Evolutionary conservation across 306 rosid species (phyloP), one percentile per base, ranked within the genome.

Genomic region (Oemleria cerasiformis): DNA sequence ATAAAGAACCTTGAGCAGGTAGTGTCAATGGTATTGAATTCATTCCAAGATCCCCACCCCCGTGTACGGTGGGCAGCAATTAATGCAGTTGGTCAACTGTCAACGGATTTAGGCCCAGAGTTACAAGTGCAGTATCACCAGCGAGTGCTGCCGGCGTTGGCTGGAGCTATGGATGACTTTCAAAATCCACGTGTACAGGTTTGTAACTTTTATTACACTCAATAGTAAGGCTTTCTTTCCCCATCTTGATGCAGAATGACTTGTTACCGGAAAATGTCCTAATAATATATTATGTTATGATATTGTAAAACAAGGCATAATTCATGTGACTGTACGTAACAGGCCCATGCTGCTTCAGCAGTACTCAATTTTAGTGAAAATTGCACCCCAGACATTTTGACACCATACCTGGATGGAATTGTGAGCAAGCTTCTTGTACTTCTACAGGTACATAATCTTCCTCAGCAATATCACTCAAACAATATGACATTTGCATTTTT

Each of bases 331-430:
- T 42, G 2, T 13, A 45, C 54, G 43, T 74, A 73, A 44, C 88
- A 86, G 95, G 95, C 95, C 50, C 95, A 86, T 77, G 95, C 95
- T 56, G 95, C 95, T 67, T 88, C 95, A 63, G 95, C 95, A 17
- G 88, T 86, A 63, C 84, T 88, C 41, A 88, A 88, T 77, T 86
- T 88, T 72, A 84, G 89, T 36, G 95, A 88, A 82, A 88, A 86
- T 78, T 88, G 95, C 69, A 86, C 86, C 61, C 84, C 91, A 10
- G 85, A 84, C 77, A 82, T 86, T 42, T 83, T 88, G 67, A 79
- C 80, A 53, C 94, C 94, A 9, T 88, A 88, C 74, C 78, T 88
- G 73, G 91, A 88, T 75, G 94, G 88, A 68, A 77, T 88, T 20
- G 94, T 88, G 78, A 82, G 85, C 85, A 88, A 88, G 73, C 87